Evolutionary conservation across 192 early-diverging fungal species (phyloP), one percentile per base, ranked within the genome.

Genomic region (Phycomyces nitens): DNA sequence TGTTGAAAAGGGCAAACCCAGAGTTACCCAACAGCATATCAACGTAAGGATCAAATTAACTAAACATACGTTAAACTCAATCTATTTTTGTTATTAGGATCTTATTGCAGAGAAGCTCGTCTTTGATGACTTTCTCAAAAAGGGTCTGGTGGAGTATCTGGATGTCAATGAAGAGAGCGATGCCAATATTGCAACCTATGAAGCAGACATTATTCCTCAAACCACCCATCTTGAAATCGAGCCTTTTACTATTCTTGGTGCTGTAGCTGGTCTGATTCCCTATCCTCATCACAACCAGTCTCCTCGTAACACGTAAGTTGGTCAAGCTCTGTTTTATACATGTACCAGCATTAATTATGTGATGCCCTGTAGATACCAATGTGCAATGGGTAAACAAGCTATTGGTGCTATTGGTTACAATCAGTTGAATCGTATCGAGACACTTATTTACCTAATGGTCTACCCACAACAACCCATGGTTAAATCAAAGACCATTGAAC

Each of bases 281-380:
- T 99, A 94, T 73, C 95, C 95, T 42, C 93, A 99, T 76, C 96
- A 99, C 80, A 99, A 99, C 77, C 96, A 99, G 79, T 94, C 92
- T 58, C 95, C 96, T 29, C 89, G 96, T 78, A 97, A 97, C 81
- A 97, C 94, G 6, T 77, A 64, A 29, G 60, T 68, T 8, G n/a
- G 23, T 7, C 11, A 10, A 51, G 8, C 52, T 7, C 1, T 8
- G 40, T 56, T 16, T 34, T 12, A 18, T 49, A 18, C 9, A 12
- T 64, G 15, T 55, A 6, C 26, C 6, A 42, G 18, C 38, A 39
- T 38, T 34, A 11, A n/a, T 57, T 27, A 8, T 56, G n/a, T n/a
- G n/a, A 34, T 34, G 29, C 7, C 6, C 16, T 57, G 16, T 26
- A 70, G 62, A 53, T 98, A 97, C 75, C 96, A 98, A 83, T 97